A percentile compares a stretch with the other conserved stretches of the same genome.
Evolutionary conservation across 2,329 filamentous ascomycete species (phyloP).

Genomic region (Helotiales sp.): DNA sequence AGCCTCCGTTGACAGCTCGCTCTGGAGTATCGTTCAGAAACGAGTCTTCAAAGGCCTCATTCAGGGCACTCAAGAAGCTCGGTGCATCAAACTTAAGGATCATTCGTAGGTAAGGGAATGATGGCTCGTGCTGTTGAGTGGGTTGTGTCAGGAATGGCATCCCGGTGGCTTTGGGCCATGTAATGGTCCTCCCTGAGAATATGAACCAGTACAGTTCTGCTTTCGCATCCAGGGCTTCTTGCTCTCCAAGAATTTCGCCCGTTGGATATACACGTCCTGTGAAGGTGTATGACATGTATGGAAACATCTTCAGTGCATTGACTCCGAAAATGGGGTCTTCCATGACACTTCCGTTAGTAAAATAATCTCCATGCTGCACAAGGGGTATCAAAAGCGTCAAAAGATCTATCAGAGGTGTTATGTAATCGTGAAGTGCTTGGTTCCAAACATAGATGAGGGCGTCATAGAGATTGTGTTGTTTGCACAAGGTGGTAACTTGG

Average conservation of each 20-base stretch:
- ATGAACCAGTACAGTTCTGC: slow-evolving; percentile 90
- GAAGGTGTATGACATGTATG: slow-evolving; percentile 89
- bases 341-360: slow-evolving; percentile 57
- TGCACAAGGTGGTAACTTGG: slow-evolving; percentile 88
- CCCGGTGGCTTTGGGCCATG: slow-evolving; percentile 72
- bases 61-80: slow-evolving; percentile 92
- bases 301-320: slow-evolving; percentile 88
- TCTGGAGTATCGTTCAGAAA: slow-evolving; percentile 85
- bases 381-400: slow-evolving; percentile 68
- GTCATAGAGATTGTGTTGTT: slow-evolving; percentile 90
- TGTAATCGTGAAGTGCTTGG: slow-evolving; percentile 83
- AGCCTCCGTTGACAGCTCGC: slow-evolving; percentile 59
- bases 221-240: slow-evolving; percentile 77
- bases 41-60: slow-evolving; percentile 94
- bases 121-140: slow-evolving; percentile 63
- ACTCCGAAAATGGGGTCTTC: slow-evolving; percentile 66
- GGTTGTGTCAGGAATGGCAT: slow-evolving; percentile 66
- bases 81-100: slow-evolving; percentile 88
- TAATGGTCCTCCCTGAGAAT: slow-evolving; percentile 80
- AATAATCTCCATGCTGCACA: slow-evolving; percentile 60
- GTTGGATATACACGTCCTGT: slow-evolving; percentile 93
- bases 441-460: slow-evolving; percentile 98
- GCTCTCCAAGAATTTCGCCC: slow-evolving; percentile 73
- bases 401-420: slow-evolving; percentile 87
- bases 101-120: slow-evolving; percentile 83